Base-by-base conservation (phyloP, 805 yeast genomes). In the Zygoascus bituminiphila region DNA sequence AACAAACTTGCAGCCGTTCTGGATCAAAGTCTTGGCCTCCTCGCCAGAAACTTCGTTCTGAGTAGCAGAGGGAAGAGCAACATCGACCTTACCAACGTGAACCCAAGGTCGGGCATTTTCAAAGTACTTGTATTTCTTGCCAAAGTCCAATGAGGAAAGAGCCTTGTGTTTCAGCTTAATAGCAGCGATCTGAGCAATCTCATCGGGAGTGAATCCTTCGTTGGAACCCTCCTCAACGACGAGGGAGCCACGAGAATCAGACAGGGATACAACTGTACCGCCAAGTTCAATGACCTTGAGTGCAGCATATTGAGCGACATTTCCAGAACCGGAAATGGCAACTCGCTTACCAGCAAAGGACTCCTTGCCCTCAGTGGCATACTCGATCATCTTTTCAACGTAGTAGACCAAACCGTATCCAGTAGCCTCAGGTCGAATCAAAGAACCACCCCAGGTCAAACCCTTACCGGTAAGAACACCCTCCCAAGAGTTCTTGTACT, bases 381-480 rank as follows among this genome's bases (percentile, higher is more conserved):
- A 81, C 74, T 87, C 93, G 70, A 91, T 87, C 96, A 91, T 91
- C 75, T 91, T 88, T 74, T 88, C 95, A 58, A 89, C 94, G 77
- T 86, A 91, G 82, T 91, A 91, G 57, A 91, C 91, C 52, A 86
- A 75, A 74, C 98, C 98, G 78, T 82, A 91, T 71, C 98, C 98
- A 55, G 98, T 91, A 57, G 98, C 98, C 80, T 91, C 98, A 58
- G 98, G 96, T 74, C 98, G 85, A 74, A 91, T 89, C 69, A 91
- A 78, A 63, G 98, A 91, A 64, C 98, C 98, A 79, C 98, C 98
- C 96, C 97, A 93, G 68, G 84, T 74, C 65, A 89, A 77, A 65
- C 97, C 97, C 77, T 91, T 91, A 73, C 98, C 98, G 67, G 98
- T 91, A 62, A 91, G 78, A 46, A 91, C 94, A 78, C 98, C 98